A percentile compares a stretch with the other conserved stretches of the same genome.
phyloP scores from a whole-genome alignment of 129 eudicot genomes.

The Kitagawia praeruptora region DNA sequence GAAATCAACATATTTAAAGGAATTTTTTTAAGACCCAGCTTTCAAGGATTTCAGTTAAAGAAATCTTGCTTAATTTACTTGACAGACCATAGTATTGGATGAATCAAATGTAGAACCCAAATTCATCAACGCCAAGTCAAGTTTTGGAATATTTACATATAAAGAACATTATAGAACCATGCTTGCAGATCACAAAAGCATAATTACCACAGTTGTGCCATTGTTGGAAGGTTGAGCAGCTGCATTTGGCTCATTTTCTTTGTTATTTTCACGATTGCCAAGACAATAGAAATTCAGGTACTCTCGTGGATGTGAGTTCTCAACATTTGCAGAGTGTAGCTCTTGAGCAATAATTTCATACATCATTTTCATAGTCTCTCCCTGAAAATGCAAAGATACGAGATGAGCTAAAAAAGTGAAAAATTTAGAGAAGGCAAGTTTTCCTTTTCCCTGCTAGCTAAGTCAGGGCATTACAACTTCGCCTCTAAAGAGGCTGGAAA shows the following conservation, averaged over 20 bases:
- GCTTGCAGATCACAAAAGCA: background rate
- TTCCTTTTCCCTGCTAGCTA: background rate
- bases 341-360: constrained; percentile 67
- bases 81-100: background rate
- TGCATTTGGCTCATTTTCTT: constrained; percentile 25
- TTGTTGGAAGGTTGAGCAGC: constrained; percentile 22
- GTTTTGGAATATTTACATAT: background rate
- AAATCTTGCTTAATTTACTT: background rate
- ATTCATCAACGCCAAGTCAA: background rate
- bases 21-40: background rate
- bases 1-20: background rate
- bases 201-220: constrained; percentile 35
- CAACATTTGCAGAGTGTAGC: constrained; percentile 45
- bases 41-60: background rate
- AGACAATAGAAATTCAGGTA: constrained; percentile 89
- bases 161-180: background rate
- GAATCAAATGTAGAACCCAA: background rate
- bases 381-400: constrained; percentile 31
- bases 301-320: constrained; percentile 72
- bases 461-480: background rate
- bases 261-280: constrained; percentile 69
- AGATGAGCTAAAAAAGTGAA: background rate
- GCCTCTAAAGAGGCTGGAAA: background rate
- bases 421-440: background rate
- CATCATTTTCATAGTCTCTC: constrained; percentile 96